Percentiles rank a stretch among this genome's conserved stretches.
Evolutionary conservation across 2,329 filamentous ascomycete genomes (phyloP).

Genomic region (Mariannaea sp.): DNA sequence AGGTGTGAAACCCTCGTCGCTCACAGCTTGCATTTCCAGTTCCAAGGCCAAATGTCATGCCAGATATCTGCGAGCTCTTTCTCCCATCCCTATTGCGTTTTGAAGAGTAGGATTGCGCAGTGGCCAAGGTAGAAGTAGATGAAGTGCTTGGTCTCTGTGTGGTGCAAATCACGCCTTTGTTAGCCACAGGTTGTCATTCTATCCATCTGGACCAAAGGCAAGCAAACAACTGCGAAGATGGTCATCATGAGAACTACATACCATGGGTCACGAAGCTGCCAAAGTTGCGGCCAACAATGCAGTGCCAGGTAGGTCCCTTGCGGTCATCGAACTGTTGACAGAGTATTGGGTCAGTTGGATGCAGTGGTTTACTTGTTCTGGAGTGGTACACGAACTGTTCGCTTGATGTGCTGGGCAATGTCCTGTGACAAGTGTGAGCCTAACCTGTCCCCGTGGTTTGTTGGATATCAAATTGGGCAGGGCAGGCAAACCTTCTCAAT

Average conservation of each 20-base stretch:
- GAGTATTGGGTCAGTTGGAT: constrained; percentile 22
- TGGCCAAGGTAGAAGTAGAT: constrained; percentile 99
- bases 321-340: constrained; percentile 82
- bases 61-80: constrained; percentile 34
- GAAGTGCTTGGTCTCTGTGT: constrained; percentile 95
- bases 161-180: constrained; percentile 10
- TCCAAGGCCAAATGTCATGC: constrained; percentile 31
- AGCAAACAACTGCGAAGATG: not conserved
- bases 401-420: constrained; percentile 95
- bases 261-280: constrained; percentile 98
- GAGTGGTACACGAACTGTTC: constrained; percentile 63
- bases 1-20: constrained; percentile 26
- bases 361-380: not conserved
- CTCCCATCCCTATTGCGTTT: constrained; percentile 76
- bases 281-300: constrained; percentile 98
- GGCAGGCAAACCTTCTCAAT: constrained; percentile 59
- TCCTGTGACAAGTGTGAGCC: constrained; percentile 61
- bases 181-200: constrained; percentile 6
- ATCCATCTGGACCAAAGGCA: not conserved
- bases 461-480: constrained; percentile 1
- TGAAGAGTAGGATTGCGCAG: constrained; percentile 97
- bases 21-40: constrained; percentile 38
- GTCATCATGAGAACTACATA: constrained; percentile 49
- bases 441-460: not conserved
- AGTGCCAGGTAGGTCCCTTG: constrained; percentile 99